phyloP scores from a whole-genome alignment of 2,329 filamentous ascomycete species.

The Penicillium capsulatum region DNA sequence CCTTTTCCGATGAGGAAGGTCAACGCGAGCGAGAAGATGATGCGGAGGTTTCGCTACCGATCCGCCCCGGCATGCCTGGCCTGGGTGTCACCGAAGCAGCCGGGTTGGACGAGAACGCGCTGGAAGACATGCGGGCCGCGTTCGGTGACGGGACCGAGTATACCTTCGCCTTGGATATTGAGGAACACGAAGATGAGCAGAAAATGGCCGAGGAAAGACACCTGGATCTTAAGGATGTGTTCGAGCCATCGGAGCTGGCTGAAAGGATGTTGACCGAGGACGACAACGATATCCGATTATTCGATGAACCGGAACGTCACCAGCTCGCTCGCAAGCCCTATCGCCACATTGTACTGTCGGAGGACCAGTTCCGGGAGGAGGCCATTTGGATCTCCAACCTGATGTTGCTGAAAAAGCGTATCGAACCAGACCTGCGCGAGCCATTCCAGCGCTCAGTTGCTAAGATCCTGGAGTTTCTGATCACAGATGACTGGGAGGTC shows the following conservation, averaged over 20 bases:
- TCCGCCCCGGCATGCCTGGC: slow-evolving; percentile 63
- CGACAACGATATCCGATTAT: slow-evolving; percentile 83
- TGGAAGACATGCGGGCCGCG: slow-evolving; percentile 94
- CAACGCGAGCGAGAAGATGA: slow-evolving; percentile 75
- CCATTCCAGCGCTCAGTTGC: slow-evolving; percentile 84
- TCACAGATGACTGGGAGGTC: slow-evolving; percentile 89
- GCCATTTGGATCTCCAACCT: slow-evolving; percentile 86
- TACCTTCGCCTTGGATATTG: slow-evolving; percentile 84
- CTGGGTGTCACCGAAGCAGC: slow-evolving; percentile 70
- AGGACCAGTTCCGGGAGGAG: slow-evolving; percentile 87
- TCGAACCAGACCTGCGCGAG: slow-evolving; percentile 66
- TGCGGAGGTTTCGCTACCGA: slow-evolving; percentile 80
- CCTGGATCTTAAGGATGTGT: slow-evolving; percentile 93
- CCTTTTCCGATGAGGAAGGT: slow-evolving; percentile 77
- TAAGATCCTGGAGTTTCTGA: slow-evolving; percentile 92
- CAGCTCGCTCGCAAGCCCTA: slow-evolving; percentile 88
- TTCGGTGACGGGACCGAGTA: slow-evolving; percentile 97
- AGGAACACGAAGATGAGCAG: slow-evolving; percentile 77
- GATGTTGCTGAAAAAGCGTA: slow-evolving; percentile 80
- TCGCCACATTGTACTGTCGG: slow-evolving; percentile 71
- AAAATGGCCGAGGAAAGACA: slow-evolving; percentile 74
- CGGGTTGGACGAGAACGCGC: slow-evolving; percentile 82
- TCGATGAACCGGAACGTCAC: slow-evolving; percentile 89
- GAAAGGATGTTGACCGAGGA: slow-evolving; percentile 95
- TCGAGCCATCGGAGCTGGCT: slow-evolving; percentile 89